These are phyloP conservation scores for Aureobasidium uvarum DNA, from an alignment of 2,329 filamentous ascomycete genomes.

Conservation along the genomic window DNA sequence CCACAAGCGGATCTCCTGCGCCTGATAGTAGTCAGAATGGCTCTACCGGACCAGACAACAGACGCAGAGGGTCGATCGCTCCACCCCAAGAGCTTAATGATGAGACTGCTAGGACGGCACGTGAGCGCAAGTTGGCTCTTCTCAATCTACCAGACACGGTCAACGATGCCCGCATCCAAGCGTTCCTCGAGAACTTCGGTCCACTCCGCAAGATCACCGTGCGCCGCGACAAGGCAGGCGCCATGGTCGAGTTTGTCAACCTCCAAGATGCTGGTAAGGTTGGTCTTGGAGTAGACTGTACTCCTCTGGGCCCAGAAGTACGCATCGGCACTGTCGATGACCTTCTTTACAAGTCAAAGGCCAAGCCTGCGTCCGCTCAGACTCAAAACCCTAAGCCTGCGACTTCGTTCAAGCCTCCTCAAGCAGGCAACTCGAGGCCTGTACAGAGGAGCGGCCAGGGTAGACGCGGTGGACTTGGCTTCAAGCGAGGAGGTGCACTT, in stretches of 20 bases:
- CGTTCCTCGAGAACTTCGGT: conserved; percentile 69
- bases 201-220: conserved; percentile 72
- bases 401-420: conserved; percentile 36
- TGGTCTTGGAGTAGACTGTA: conserved; percentile 48
- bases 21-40: conserved; percentile 29
- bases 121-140: conserved; percentile 71
- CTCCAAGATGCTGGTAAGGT: conserved; percentile 70
- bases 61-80: conserved; percentile 35
- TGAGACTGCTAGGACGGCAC: conserved; percentile 34
- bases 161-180: conserved; percentile 77
- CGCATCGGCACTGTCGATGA: conserved; percentile 54
- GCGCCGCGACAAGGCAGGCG: conserved; percentile 78
- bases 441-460: conserved; percentile 45
- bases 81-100: conserved; percentile 29
- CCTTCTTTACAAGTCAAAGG: conserved; percentile 46
- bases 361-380: conserved; percentile 39
- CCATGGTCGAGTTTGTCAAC: conserved; percentile 77
- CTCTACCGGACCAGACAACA: conserved; percentile 16
- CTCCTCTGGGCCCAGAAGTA: conserved; percentile 42
- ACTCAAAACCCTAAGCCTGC: conserved; percentile 27
- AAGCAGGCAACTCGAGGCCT: conserved; percentile 44
- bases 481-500: conserved; percentile 45
- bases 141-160: conserved; percentile 89
- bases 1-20: conserved; percentile 8
- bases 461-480: conserved; percentile 50